Evolutionary conservation across 164 flowering plant species (phyloP).

Genomic region (Piper longum): DNA sequence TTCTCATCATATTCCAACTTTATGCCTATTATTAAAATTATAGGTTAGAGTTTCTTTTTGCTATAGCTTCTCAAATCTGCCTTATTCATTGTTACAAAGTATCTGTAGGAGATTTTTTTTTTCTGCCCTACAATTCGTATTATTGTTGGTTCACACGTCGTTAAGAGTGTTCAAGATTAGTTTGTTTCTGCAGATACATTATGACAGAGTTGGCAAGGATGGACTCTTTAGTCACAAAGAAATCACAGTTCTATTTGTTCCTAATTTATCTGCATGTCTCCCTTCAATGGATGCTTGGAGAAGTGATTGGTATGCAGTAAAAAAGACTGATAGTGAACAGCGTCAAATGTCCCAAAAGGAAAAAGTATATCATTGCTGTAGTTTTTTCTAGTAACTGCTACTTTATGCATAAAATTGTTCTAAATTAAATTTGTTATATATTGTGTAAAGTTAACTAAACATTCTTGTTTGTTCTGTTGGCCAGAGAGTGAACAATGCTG

Average conservation of each 20-base stretch:
- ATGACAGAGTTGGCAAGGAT: slow-evolving; percentile 86
- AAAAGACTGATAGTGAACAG: slow-evolving; percentile 53
- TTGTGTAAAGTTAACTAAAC: too few species aligned
- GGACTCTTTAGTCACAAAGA: slow-evolving; percentile 90
- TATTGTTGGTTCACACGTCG: background rate
- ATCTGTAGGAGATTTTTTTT: too few species aligned
- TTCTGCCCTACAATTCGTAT: too few species aligned
- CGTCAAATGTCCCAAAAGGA: slow-evolving; percentile 33
- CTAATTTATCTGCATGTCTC: slow-evolving; percentile 79
- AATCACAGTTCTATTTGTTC: slow-evolving; percentile 77
- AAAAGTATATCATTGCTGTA: slow-evolving; percentile 19
- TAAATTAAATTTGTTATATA: too few species aligned
- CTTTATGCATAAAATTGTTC: too few species aligned
- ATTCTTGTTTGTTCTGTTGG: too few species aligned
- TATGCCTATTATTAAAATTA: too few species aligned
- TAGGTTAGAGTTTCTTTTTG: too few species aligned
- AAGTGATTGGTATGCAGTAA: slow-evolving; percentile 64
- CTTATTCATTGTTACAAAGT: too few species aligned
- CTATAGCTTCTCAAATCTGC: too few species aligned
- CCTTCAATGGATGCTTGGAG: slow-evolving; percentile 76
- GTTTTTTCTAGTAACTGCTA: background rate
- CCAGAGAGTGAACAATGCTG: too few species aligned
- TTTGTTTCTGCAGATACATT: slow-evolving; percentile 61
- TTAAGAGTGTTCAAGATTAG: background rate
- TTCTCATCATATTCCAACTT: too few species aligned